These are phyloP conservation scores for Fragaria iinumae DNA, from an alignment of 306 rosid species.

Conservation along the genomic window DNA sequence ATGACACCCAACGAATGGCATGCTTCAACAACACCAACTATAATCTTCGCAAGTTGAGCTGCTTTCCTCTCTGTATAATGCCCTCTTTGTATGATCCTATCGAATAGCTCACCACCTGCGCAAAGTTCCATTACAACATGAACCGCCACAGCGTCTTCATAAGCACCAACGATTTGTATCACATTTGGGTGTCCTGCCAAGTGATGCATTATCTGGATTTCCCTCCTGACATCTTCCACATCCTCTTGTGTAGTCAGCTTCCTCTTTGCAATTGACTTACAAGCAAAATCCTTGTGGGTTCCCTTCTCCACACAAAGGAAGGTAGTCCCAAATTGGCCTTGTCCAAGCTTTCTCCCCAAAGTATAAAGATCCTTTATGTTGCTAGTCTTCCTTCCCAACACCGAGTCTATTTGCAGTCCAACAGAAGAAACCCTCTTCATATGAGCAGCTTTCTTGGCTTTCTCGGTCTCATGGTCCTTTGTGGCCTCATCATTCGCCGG, in stretches of 20 bases:
- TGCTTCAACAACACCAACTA: conserved; percentile 70
- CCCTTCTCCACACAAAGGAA: conserved; percentile 64
- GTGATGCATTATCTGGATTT: conserved; percentile 96
- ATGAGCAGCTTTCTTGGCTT: conserved; percentile 54
- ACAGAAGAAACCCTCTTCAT: conserved; percentile 58
- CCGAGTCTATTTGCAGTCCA: conserved; percentile 74
- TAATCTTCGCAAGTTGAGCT: conserved; percentile 75
- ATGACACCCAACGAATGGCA: conserved; percentile 93
- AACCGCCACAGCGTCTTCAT: conserved; percentile 86
- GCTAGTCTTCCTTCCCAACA: conserved; percentile 66
- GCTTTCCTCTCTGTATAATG: conserved; percentile 84
- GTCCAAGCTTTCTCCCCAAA: conserved; percentile 84
- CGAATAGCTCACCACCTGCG: conserved; percentile 89
- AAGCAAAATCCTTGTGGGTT: conserved; percentile 57
- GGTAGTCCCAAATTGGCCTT: conserved; percentile 94
- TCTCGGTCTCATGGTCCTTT: conserved; percentile 34
- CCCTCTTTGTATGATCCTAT: conserved; percentile 89
- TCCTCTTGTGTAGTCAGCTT: conserved; percentile 80
- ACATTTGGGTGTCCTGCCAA: conserved; percentile 89
- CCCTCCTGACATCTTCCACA: conserved; percentile 89
- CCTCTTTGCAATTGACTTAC: conserved; percentile 86
- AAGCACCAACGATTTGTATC: conserved; percentile 69
- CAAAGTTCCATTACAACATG: conserved; percentile 89
- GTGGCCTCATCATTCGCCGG: conserved; percentile 20
- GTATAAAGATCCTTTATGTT: conserved; percentile 67